phyloP scores from a whole-genome alignment of 495 filamentous ascomycete species.

The Aspergillus wentii region DNA sequence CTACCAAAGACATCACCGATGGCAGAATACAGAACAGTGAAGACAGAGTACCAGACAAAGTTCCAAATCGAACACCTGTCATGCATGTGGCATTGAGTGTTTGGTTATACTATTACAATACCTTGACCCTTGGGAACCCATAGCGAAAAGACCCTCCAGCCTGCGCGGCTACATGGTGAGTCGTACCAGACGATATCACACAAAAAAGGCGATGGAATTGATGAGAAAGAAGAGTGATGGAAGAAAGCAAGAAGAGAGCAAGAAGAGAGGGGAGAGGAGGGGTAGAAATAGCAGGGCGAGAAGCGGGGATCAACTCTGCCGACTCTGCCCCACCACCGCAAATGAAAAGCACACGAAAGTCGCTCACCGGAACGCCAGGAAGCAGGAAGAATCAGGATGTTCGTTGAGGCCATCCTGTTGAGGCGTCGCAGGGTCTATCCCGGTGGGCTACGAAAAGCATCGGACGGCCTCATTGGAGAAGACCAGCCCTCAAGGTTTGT shows the following conservation, averaged over 20 bases:
- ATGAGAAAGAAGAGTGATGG: conserved; percentile 3
- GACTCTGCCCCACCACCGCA: neutral
- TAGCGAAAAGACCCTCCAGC: conserved; percentile 27
- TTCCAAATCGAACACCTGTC: conserved; percentile 51
- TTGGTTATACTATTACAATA: conserved; percentile 51
- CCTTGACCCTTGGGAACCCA: conserved; percentile 45
- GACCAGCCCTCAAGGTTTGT: too few species aligned
- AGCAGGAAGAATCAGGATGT: conserved; percentile 2
- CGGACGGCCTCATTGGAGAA: too few species aligned
- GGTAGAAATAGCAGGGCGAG: conserved; percentile 17
- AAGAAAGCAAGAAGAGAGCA: conserved; percentile 4
- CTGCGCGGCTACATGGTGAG: conserved; percentile 32
- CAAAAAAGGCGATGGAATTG: conserved; percentile 5
- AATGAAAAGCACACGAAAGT: too few species aligned
- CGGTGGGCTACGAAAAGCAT: too few species aligned
- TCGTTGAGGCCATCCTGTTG: too few species aligned
- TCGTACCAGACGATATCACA: conserved; percentile 27
- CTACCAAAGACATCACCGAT: too few species aligned
- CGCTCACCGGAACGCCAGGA: conserved; percentile 5
- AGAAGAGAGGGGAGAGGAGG: conserved; percentile 9
- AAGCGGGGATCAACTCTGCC: neutral
- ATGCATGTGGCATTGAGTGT: conserved; percentile 50
- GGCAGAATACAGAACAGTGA: too few species aligned
- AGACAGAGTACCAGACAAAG: conserved; percentile 4
- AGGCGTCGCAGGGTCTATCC: too few species aligned